Evolutionary conservation across 2,329 filamentous ascomycete genomes (phyloP), one percentile per base, ranked within the genome.

Genomic region (Fusarium ramigenum): DNA sequence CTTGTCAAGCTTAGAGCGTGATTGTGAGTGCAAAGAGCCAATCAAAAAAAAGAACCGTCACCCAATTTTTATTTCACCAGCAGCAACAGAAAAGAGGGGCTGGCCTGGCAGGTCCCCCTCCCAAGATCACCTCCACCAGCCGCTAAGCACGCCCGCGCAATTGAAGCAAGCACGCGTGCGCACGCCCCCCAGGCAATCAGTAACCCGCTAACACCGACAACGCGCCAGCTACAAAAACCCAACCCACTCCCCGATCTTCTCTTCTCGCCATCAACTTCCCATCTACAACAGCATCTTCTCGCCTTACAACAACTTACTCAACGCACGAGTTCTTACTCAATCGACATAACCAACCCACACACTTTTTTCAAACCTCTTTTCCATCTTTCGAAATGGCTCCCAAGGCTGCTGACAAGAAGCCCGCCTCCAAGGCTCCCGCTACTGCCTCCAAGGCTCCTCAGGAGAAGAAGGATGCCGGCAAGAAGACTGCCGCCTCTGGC

Each of bases 381-480:
- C 36, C 49, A 69, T 66, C 68, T 70, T 73, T 70, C 67, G 74
- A 73, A 93, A 98, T 98, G 96, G 91, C 96, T 88, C 96, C 96
- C 84, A 98, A 98, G 90, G 92, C 93, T 83, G 96, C 96, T 83
- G 93, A 97, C 88, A 98, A 98, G 94, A 98, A 97, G 91, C 95
- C 96, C 87, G 96, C 93, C 88, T 91, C 94, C 88, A 98, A 98
- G 94, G 96, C 96, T 80, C 95, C 96, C 69, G 93, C 87, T 60
- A 89, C 93, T 83, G 89, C 89, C 77, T 88, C 87, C 79, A 91
- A 91, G 87, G 88, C 88, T 74, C 88, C 88, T 66, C 37, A 39
- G 37, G 95, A 98, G 92, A 98, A 98, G 93, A 98, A 98, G 93
- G 96, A 98, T 88, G 96, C 96, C 77, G 96, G 96, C 89, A 99